These are phyloP conservation scores for Fusarium praegraminearum DNA, from an alignment of 2,329 filamentous ascomycete species.

Conservation along the genomic window DNA sequence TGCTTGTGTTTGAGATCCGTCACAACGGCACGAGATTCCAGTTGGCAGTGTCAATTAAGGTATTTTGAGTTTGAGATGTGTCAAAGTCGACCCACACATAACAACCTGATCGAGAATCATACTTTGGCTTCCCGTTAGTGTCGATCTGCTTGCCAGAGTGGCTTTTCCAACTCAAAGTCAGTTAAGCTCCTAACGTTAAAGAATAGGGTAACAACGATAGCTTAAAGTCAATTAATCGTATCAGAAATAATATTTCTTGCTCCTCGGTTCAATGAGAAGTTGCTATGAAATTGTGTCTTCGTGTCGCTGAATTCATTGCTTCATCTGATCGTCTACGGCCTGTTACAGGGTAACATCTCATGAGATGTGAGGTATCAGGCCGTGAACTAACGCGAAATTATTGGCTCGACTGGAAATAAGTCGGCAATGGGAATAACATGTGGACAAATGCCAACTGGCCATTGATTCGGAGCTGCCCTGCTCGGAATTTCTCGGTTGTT, in stretches of 20 bases:
- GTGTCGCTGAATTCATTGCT: neutral
- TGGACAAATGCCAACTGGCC: neutral
- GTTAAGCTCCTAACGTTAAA: neutral
- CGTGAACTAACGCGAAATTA: neutral
- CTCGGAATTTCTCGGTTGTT: neutral
- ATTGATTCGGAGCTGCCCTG: neutral
- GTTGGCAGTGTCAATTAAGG: neutral
- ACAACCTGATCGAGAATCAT: neutral
- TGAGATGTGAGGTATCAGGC: neutral
- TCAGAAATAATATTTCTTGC: accelerated
- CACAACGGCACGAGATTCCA: neutral
- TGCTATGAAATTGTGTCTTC: neutral
- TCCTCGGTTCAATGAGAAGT: neutral
- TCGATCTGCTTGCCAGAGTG: neutral
- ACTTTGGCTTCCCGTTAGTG: neutral
- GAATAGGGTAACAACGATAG: neutral
- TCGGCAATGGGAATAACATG: neutral
- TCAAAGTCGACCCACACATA: neutral
- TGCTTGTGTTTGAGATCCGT: neutral
- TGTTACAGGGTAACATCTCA: neutral
- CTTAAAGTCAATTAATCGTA: neutral
- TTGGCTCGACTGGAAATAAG: neutral
- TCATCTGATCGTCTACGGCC: too few species aligned
- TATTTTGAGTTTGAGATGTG: neutral
- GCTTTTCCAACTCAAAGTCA: too few species aligned